A percentile compares a stretch with the other conserved stretches of the same genome.
These are phyloP conservation scores for Plasmodium knowlesi DNA, from an alignment of 169 alveolate genomes.

Conservation along the genomic window DNA sequence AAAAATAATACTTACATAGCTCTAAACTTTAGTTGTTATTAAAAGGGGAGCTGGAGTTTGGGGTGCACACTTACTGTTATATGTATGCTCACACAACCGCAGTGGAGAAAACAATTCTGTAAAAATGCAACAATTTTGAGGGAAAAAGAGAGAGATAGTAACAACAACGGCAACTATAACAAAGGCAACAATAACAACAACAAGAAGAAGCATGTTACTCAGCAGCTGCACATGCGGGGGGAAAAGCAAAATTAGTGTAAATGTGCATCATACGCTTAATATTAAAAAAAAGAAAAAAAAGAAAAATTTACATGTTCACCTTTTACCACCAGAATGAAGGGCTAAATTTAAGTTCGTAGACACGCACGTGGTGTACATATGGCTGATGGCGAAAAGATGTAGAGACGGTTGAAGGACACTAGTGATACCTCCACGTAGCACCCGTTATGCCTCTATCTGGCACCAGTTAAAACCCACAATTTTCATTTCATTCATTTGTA, in stretches of 20 bases:
- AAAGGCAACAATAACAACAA: too few species aligned
- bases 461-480: slow-evolving; percentile 73
- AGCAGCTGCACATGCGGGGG: background rate
- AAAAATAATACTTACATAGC: background rate
- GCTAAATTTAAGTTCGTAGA: background rate
- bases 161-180: too few species aligned
- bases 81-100: background rate
- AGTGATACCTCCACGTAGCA: slow-evolving; percentile 26
- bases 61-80: background rate
- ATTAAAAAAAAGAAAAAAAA: too few species aligned
- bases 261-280: background rate
- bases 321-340: background rate
- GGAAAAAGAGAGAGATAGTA: background rate
- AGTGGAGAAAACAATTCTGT: background rate
- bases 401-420: background rate
- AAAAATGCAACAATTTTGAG: background rate
- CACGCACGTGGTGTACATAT: background rate
- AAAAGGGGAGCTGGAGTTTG: background rate
- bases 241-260: background rate
- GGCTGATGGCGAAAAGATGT: background rate
- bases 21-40: background rate
- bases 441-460: slow-evolving; percentile 35
- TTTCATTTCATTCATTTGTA: slow-evolving; percentile 55
- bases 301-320: background rate
- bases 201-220: background rate